Conservation (phyloP, 2,329 filamentous ascomycete genomes). For the Aspergillus fumigatus region DNA sequence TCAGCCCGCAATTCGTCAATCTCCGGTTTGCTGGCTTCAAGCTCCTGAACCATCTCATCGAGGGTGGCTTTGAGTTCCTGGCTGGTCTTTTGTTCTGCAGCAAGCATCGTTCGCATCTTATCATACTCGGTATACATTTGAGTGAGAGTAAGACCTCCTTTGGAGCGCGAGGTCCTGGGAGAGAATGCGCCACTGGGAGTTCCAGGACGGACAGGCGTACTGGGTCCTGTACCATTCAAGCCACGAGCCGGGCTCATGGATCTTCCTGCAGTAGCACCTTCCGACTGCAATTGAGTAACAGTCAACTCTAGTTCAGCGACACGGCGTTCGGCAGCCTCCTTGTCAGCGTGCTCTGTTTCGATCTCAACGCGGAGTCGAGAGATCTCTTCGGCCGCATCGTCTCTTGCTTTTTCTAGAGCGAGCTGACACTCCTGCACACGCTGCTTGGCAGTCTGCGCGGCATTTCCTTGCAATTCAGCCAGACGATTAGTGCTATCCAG, state of each 20-base stretch:
- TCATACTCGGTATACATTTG: constrained; percentile 61
- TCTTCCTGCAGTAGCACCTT: constrained; percentile 41
- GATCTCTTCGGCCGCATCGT: constrained; percentile 58
- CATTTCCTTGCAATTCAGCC: constrained; percentile 64
- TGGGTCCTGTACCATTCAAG: constrained; percentile 45
- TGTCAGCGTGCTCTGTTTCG: constrained; percentile 56
- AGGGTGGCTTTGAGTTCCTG: constrained; percentile 71
- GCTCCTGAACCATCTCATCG: constrained; percentile 77
- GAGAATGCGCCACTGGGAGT: constrained; percentile 50
- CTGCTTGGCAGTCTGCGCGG: constrained; percentile 55
- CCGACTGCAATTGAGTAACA: constrained; percentile 57
- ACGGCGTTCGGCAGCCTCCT: constrained; percentile 57
- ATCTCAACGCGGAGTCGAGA: constrained; percentile 50
- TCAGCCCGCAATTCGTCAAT: constrained; percentile 80
- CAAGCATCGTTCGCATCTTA: constrained; percentile 63
- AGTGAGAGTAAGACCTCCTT: constrained; percentile 55
- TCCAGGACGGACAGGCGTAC: constrained; percentile 47
- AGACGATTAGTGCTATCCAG: constrained; percentile 75
- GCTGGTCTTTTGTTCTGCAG: constrained; percentile 67
- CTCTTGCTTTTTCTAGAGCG: constrained; percentile 54
- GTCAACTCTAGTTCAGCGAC: constrained; percentile 62
- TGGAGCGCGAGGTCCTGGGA: constrained; percentile 50
- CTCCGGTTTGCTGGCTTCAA: constrained; percentile 83
- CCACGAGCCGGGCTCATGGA: constrained; percentile 52
- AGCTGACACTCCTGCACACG: constrained; percentile 56